phyloP scores from a whole-genome alignment of 2,329 filamentous ascomycete genomes.

The Diplodia sapinea region DNA sequence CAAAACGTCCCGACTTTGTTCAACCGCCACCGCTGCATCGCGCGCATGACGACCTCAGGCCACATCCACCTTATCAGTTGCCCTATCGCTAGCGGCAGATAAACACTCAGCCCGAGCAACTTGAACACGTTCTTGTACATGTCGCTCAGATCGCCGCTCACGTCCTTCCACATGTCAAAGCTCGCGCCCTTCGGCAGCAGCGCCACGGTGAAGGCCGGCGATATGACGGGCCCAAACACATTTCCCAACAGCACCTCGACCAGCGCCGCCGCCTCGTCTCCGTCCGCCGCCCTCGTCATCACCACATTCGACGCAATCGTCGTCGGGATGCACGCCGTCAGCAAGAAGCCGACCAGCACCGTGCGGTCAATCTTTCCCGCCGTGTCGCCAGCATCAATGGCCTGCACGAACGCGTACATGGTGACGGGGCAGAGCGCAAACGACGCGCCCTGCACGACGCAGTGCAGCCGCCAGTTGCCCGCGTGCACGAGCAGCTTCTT shows the following conservation, averaged over 20 bases:
- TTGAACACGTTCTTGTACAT: slow-evolving; percentile 30
- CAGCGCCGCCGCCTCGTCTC: slow-evolving; percentile 29
- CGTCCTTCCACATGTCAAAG: slow-evolving; percentile 23
- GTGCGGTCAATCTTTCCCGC: slow-evolving; percentile 18
- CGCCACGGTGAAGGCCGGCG: slow-evolving; percentile 29
- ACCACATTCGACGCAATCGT: slow-evolving; percentile 30
- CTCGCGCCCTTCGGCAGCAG: slow-evolving; percentile 15
- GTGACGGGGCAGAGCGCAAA: slow-evolving; percentile 25
- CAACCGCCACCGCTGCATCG: slow-evolving; percentile 12
- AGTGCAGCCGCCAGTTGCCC: slow-evolving; percentile 29
- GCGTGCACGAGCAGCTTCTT: slow-evolving; percentile 27
- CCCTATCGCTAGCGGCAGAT: slow-evolving; percentile 27
- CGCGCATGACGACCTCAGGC: slow-evolving; percentile 4
- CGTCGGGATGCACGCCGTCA: slow-evolving; percentile 31
- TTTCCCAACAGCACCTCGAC: slow-evolving; percentile 31
- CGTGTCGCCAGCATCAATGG: slow-evolving; percentile 19
- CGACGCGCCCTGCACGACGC: slow-evolving; percentile 27
- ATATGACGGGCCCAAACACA: slow-evolving; percentile 25
- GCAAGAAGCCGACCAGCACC: slow-evolving; percentile 27
- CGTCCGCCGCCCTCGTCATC: slow-evolving; percentile 29
- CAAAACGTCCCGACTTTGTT: slow-evolving; percentile 27
- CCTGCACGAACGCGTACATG: slow-evolving; percentile 26
- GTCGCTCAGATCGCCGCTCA: slow-evolving; percentile 19
- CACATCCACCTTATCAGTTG: slow-evolving; percentile 28
- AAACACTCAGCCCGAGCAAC: slow-evolving; percentile 28